A percentile compares a stretch with the other conserved stretches of the same genome.
Evolutionary conservation across 2,329 filamentous ascomycete species (phyloP).

Genomic region (Ilyonectria mors-panacis): DNA sequence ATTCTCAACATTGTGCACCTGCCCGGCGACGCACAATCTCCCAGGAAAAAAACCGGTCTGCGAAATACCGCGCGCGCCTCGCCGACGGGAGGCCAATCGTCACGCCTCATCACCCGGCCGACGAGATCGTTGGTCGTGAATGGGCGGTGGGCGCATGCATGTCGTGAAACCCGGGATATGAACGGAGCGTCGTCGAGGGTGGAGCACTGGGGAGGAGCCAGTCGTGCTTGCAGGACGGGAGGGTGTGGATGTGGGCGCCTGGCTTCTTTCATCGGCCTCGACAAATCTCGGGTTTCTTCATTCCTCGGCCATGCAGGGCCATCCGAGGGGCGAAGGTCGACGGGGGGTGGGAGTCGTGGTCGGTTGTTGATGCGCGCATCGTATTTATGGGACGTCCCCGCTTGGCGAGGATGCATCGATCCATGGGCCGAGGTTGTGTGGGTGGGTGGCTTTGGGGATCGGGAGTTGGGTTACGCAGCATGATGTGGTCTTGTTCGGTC

Average conservation of each 20-base stretch:
- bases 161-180: constrained; percentile 7
- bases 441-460: constrained; percentile 12
- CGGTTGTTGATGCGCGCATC: not conserved
- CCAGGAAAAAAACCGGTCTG: constrained; percentile 10
- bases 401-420: constrained; percentile 16
- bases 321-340: not conserved
- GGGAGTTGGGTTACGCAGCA: constrained; percentile 7
- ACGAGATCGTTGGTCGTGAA: not conserved
- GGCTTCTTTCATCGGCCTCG: not conserved
- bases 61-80: not conserved
- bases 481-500: constrained; percentile 2
- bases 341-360: not conserved
- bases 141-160: not conserved
- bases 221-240: not conserved
- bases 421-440: not conserved
- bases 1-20: not conserved
- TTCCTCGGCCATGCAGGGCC: not conserved
- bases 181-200: constrained; percentile 8
- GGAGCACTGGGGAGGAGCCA: not conserved
- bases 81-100: not conserved
- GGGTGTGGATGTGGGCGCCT: not conserved
- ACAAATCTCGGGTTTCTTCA: not conserved
- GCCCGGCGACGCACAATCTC: not conserved
- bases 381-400: not conserved
- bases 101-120: not conserved